phyloP scores from a whole-genome alignment of 371 early-diverging fungal species.

The Mucor circinelloides region DNA sequence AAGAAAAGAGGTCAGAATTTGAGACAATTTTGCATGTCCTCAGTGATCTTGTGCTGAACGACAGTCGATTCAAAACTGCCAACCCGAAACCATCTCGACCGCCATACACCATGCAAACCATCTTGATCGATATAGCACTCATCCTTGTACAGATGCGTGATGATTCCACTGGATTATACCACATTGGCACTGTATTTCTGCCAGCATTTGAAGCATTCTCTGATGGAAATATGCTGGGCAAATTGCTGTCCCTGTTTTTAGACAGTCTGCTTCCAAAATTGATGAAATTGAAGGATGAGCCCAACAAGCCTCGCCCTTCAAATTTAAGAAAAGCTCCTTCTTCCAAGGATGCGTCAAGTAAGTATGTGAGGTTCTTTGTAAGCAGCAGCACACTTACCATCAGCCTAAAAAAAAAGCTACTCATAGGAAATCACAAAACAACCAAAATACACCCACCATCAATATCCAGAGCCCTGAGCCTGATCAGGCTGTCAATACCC shows the following conservation, averaged over 20 bases:
- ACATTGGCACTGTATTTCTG: constrained; percentile 39
- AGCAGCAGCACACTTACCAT: too few relatives aligned
- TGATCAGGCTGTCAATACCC: constrained; percentile 8
- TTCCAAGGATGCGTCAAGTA: neutral
- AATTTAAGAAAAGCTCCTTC: neutral
- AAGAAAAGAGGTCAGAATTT: constrained; percentile 30
- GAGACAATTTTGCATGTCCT: constrained; percentile 43
- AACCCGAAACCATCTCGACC: constrained; percentile 62
- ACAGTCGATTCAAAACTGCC: constrained; percentile 55
- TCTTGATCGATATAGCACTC: constrained; percentile 55
- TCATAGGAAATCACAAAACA: neutral
- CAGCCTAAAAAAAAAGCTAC: neutral
- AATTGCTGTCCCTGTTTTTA: constrained; percentile 38
- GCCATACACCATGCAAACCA: constrained; percentile 53
- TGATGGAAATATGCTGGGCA: constrained; percentile 35
- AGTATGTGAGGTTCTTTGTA: too few relatives aligned
- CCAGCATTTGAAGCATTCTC: constrained; percentile 50
- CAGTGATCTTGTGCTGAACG: constrained; percentile 57
- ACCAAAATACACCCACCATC: constrained; percentile 38
- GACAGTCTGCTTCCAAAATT: constrained; percentile 46
- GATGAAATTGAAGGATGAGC: constrained; percentile 28
- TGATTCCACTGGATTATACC: constrained; percentile 32
- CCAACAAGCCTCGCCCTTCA: constrained; percentile 6
- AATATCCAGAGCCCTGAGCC: constrained; percentile 44
- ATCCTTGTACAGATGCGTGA: constrained; percentile 37